Percentiles rank a stretch among this genome's conserved stretches.
These are phyloP conservation scores for Xylariales sp. DNA, from an alignment of 2,329 filamentous ascomycete species.

Conservation along the genomic window DNA sequence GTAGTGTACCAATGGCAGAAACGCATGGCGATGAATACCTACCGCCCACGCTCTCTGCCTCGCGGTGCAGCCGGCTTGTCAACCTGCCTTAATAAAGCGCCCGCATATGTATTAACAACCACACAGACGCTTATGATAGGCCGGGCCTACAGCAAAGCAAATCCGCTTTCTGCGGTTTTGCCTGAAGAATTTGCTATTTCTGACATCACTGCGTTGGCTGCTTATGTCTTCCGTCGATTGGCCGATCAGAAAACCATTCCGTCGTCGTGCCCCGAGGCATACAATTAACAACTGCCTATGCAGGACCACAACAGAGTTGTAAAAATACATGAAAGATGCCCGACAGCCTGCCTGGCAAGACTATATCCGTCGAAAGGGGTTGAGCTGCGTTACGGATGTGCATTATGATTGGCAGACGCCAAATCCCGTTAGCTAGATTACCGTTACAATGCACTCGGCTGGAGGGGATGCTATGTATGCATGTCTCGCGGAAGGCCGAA, in stretches of 20 bases:
- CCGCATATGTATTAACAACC: constrained; percentile 21
- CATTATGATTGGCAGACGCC: constrained; percentile 20
- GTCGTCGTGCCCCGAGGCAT: constrained; percentile 10
- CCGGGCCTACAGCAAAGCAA: not conserved
- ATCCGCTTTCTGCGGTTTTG: constrained; percentile 21
- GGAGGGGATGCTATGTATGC: constrained; percentile 28
- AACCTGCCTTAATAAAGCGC: constrained; percentile 28
- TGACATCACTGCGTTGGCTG: constrained; percentile 14
- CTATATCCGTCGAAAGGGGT: constrained; percentile 7
- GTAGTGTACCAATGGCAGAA: not conserved
- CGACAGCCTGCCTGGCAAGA: constrained; percentile 26
- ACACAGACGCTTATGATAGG: constrained; percentile 24
- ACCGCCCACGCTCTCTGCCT: constrained; percentile 36
- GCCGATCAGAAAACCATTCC: not conserved
- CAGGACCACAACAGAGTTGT: constrained; percentile 12
- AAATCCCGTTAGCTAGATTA: constrained; percentile 21
- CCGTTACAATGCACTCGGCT: constrained; percentile 25
- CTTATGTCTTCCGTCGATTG: constrained; percentile 12
- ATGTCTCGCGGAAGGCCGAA: constrained; percentile 40
- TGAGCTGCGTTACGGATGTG: not conserved
- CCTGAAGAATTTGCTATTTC: constrained; percentile 21
- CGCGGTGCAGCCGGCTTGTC: constrained; percentile 33
- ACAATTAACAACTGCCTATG: constrained; percentile 14
- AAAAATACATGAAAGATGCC: constrained; percentile 19
- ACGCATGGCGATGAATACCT: constrained; percentile 1